Base-by-base conservation (phyloP, 192 early-diverging fungal genomes). In the Podila epicladia region DNA sequence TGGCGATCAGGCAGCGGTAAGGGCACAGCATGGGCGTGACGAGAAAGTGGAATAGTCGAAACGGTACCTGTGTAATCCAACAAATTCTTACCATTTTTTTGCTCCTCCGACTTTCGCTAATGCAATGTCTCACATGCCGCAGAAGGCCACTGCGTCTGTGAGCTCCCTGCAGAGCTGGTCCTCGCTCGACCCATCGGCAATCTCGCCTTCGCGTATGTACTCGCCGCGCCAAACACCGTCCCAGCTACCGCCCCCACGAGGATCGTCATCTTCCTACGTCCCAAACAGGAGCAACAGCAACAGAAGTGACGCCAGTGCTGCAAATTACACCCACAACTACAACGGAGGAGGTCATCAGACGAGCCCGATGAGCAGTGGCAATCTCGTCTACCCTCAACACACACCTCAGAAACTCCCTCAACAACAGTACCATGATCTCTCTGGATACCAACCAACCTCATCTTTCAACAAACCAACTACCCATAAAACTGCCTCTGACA, bases 211-310 rank as follows among this genome's bases (percentile, higher is more conserved):
- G 13, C 68, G 45, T 57, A 73, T 45, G 58, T 59, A 58, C n/a
- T 38, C 28, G 38, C 55, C 24, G 37, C 59, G n/a, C n/a, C 57
- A 35, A 32, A 17, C 26, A 58, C 38, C 51, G 48, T 48, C n/a
- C 22, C 31, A 24, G 38, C 19, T 12, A 4, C 67, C 38, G 53
- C 75, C 67, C 5, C 62, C 74, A 11, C 74, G 74, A 17, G 74
- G 50, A 22, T 69, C 67, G 38, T 70, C 57, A 1, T 53, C 45
- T 24, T 58, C 70, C 45, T 22, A 69, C 22, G n/a, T 13, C 35
- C 58, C 60, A 51, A 57, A 72, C 55, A 66, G 70, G 32, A 79
- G 70, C 58, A 68, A 67, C 51, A 79, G 70, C 53, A 79, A 79
- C 31, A 49, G 31, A 51, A 72, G 76, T 20, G 67, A 58, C 20